phyloP scores from a whole-genome alignment of 257 asterid species.

The Ballota nigra region DNA sequence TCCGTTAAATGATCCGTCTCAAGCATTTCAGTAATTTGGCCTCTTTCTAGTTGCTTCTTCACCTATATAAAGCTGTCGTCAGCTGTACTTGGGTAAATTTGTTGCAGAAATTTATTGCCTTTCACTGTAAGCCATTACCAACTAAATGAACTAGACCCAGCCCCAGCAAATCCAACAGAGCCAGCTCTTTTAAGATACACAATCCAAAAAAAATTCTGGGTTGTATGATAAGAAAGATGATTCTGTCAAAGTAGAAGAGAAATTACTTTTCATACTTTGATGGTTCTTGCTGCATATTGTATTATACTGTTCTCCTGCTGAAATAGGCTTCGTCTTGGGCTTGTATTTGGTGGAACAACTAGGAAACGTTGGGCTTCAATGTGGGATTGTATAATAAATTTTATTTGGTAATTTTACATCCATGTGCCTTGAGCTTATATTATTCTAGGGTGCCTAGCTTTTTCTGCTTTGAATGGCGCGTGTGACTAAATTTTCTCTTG shows the following conservation, averaged over 20 bases:
- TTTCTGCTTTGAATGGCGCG: not conserved
- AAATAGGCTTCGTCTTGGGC: not conserved
- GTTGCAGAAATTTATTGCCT: not conserved
- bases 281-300: not conserved
- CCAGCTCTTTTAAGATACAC: not conserved
- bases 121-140: not conserved
- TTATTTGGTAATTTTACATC: not conserved
- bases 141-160: not conserved
- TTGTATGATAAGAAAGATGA: not conserved
- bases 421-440: not conserved
- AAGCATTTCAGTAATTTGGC: no score
- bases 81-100: not conserved
- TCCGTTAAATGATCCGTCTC: no score
- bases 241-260: not conserved
- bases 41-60: no score
- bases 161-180: not conserved
- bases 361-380: not conserved
- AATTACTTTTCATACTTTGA: not conserved
- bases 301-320: not conserved
- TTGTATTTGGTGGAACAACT: not conserved
- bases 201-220: no score
- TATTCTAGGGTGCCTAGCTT: not conserved
- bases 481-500: not conserved
- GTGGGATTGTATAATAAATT: not conserved
- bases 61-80: not conserved